A percentile compares a stretch with the other conserved stretches of the same genome.
Evolutionary conservation across 768 basidiomycete species (phyloP).

Genomic region (Suillus cothurnatus): DNA sequence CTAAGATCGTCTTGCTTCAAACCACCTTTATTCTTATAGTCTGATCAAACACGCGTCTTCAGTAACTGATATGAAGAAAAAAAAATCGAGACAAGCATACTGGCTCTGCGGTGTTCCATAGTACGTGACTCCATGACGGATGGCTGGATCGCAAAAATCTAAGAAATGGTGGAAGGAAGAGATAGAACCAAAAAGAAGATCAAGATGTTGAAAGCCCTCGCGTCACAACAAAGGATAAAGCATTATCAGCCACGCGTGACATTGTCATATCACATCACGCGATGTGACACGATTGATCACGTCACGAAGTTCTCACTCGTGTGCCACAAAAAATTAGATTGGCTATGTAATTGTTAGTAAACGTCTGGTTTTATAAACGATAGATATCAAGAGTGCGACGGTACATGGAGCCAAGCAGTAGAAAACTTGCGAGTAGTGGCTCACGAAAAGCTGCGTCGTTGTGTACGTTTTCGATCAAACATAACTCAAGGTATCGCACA

Average conservation of each 20-base stretch:
- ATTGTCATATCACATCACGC: constrained; percentile 29
- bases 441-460: neutral
- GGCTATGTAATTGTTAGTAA: neutral
- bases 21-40: constrained; percentile 89
- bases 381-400: neutral
- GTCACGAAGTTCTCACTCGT: constrained; percentile 13
- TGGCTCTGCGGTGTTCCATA: constrained; percentile 73
- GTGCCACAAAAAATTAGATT: too few relatives aligned
- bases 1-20: constrained; percentile 93
- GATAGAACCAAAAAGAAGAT: constrained; percentile 12
- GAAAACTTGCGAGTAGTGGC: neutral
- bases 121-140: constrained; percentile 62
- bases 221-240: constrained; percentile 19
- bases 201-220: constrained; percentile 17
- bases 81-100: constrained; percentile 40
- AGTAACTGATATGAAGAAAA: constrained; percentile 22
- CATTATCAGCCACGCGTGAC: constrained; percentile 12
- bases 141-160: constrained; percentile 13
- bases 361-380: neutral
- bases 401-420: neutral
- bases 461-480: neutral
- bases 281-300: constrained; percentile 23
- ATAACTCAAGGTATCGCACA: constrained; percentile 6
- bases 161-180: constrained; percentile 14
- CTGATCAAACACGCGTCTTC: constrained; percentile 51